Evolutionary conservation across 2,329 filamentous ascomycete genomes (phyloP), one percentile per base, ranked within the genome.

Genomic region (Penicillium sp.): DNA sequence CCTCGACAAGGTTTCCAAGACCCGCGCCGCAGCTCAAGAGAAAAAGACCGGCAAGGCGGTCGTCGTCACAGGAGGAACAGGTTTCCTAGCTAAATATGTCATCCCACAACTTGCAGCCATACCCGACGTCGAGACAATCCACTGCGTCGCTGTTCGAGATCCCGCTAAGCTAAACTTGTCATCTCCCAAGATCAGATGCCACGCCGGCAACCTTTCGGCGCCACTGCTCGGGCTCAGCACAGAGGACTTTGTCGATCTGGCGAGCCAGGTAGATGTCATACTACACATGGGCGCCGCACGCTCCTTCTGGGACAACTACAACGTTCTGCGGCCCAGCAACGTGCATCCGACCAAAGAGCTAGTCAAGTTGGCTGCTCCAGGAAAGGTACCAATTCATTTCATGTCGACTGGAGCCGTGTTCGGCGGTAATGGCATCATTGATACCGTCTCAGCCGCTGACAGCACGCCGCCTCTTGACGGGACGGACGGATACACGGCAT

Each of bases 401-500:
- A 59, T 71, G n/a, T 71, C 68, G 1, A 53, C 60, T 6, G 16
- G 21, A 57, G 62, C 9, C 59, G 65, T 35, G 28, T 54, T 24
- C 5, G 30, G 16, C 5, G 21, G 20, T 23, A 33, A 12, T 21
- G 26, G 40, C 30, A 20, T 1, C 12, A 24, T 47, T 11, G 48
- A 42, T 14, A 20, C 20, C 3, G 35, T 26, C 24, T 51, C 48
- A 9, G 30, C 64, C 7, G 55, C 64, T 14, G 56, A 61, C 12
- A 61, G 58, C 43, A 48, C 55, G 5, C 72, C 71, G 0, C 64
- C 71, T 1, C 38, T 50, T 3, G 62, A 69, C 46, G 67, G 66
- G 12, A 48, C 63, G 5, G 60, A 70, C 18, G 75, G 74, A 1
- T 78, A 77, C 53, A 61, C 63, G 2, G 68, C 70, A 1, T 59